phyloP scores from a whole-genome alignment of 306 rosid species.

The Delonix regia region DNA sequence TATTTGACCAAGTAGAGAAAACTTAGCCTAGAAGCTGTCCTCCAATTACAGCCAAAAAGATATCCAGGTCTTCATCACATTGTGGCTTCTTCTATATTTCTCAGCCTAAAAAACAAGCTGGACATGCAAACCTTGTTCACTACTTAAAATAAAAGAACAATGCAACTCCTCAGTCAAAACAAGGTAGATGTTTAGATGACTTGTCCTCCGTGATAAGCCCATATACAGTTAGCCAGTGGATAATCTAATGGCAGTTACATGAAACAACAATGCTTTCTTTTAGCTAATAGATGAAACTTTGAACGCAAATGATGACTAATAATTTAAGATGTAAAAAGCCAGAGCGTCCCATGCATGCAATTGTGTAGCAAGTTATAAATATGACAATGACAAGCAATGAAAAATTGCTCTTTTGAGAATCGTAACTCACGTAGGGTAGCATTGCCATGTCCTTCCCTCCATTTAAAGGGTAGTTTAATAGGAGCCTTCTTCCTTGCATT shows the following conservation, averaged over 20 bases:
- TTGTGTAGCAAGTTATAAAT: too few relatives aligned
- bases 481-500: too few relatives aligned
- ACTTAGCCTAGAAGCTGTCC: not conserved
- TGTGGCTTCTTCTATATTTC: not conserved
- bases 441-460: constrained; percentile 69
- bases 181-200: not conserved
- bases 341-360: too few relatives aligned
- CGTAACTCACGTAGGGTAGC: constrained; percentile 67
- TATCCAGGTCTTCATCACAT: not conserved
- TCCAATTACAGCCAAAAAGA: not conserved
- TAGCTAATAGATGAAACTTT: too few relatives aligned
- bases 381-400: not conserved
- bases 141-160: not conserved
- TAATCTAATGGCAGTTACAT: not conserved
- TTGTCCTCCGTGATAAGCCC: not conserved
- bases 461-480: constrained; percentile 65
- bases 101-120: not conserved
- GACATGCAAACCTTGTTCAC: not conserved
- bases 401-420: constrained; percentile 28
- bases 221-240: not conserved
- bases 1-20: not conserved
- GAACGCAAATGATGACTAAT: too few relatives aligned
- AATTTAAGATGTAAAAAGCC: too few relatives aligned
- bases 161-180: not conserved
- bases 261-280: too few relatives aligned